Conservation (phyloP, 1,139 yeast species). For the Pichia kudriavzevii region DNA sequence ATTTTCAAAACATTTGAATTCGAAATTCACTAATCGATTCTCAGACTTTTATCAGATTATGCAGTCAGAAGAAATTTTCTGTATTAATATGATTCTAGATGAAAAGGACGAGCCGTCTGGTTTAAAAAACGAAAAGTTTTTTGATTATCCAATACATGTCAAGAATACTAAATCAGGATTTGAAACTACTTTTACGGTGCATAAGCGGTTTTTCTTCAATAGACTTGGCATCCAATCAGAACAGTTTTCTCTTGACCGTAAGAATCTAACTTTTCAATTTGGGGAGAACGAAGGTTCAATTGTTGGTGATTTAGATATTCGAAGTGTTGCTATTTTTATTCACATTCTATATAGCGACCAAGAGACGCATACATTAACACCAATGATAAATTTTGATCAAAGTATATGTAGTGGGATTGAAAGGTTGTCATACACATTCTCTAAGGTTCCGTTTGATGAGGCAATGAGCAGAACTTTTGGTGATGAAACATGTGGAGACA, state of each 20-base stretch:
- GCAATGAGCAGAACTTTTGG: constrained; percentile 1
- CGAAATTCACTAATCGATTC: not conserved
- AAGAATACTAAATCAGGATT: constrained; percentile 15
- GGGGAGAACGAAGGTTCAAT: constrained; percentile 9
- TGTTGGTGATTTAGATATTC: constrained; percentile 19
- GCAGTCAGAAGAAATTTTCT: constrained; percentile 8
- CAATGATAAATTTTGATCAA: too few relatives aligned
- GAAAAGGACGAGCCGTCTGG: constrained; percentile 10
- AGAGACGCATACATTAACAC: too few relatives aligned
- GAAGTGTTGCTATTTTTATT: constrained; percentile 31
- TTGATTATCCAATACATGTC: constrained; percentile 23
- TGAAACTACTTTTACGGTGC: constrained; percentile 17
- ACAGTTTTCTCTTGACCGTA: constrained; percentile 7
- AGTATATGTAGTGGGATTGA: too few relatives aligned
- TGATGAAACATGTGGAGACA: constrained; percentile 11
- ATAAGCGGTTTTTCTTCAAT: constrained; percentile 15
- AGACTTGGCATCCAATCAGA: constrained; percentile 11
- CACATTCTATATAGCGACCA: constrained; percentile 44
- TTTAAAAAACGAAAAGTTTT: constrained; percentile 21
- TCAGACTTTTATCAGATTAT: constrained; percentile 13
- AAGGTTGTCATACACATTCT: constrained; percentile 13
- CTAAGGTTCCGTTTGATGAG: constrained; percentile 3
- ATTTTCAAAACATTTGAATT: constrained; percentile 2
- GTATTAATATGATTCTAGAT: not conserved
- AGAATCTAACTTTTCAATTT: constrained; percentile 12